Base-by-base conservation (phyloP, 169 alveolate species). In the Plasmodium inui region DNA sequence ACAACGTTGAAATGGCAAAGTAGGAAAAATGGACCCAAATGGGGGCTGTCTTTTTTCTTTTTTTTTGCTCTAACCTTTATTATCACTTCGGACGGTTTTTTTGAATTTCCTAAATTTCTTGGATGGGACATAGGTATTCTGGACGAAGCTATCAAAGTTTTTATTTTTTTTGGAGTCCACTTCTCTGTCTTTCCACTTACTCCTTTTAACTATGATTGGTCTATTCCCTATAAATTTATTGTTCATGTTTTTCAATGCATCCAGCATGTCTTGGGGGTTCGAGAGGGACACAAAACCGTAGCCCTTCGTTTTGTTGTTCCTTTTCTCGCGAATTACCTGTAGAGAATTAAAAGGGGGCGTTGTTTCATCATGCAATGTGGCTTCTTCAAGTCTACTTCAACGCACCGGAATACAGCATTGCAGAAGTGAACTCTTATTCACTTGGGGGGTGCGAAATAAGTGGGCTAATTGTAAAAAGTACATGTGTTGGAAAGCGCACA, bases 301-400 rank as follows among this genome's bases (percentile, higher is more conserved):
- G 12, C 99, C 99, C 86, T 98, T 98, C 39, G 99, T 98, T 96
- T 98, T 99, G 41, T 98, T 98, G 26, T 99, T 98, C 57, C 98
- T 96, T 80, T 98, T 98, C 92, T 99, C 99, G 73, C 99, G 96
- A 30, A 99, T 97, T n/a, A 98, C 99, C 96, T 98, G 97, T n/a
- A 97, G 30, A 50, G 67, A 32, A 30, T 30, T 34, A 90, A 34
- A 71, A 89, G n/a, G 53, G 55, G 44, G 14, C 37, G 41, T 82
- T 82, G 39, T 61, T 44, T 50, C 12, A 82, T 5, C 46, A 30
- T 50, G 30, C 9, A 28, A 8, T 26, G 76, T 19, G 76, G 37
- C 39, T 22, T 19, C 76, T 22, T 19, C n/a, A 41, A 5, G n/a
- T 19, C 41, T 26, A 26, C 76, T 46, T 46, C 57, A 50, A 3